Percentiles rank a stretch among this genome's conserved stretches.
Evolutionary conservation across 106 monocot genomes (phyloP).

Genomic region (Dioscorea dumetorum): DNA sequence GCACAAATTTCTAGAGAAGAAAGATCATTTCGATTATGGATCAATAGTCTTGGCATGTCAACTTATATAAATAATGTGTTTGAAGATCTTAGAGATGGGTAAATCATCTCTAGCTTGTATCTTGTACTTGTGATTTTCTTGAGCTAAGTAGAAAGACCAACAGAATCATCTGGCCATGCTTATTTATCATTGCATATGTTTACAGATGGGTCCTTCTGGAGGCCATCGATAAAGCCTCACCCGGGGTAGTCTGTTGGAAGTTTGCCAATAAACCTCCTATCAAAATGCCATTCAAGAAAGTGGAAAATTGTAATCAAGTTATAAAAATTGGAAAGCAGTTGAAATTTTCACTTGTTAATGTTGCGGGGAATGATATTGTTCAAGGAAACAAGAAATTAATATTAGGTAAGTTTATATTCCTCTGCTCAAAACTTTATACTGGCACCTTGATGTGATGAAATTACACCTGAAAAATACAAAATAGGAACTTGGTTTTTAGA

Average conservation of each 20-base stretch:
- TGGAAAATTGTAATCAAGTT: conserved; percentile 98
- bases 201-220: conserved; percentile 95
- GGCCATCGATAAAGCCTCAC: conserved; percentile 87
- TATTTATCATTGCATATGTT: conserved; percentile 18
- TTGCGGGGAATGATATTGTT: conserved; percentile 94
- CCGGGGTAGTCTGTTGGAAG: conserved; percentile 89
- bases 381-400: conserved; percentile 98
- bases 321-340: conserved; percentile 76
- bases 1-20: conserved; percentile 74
- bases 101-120: background rate
- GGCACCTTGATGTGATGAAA: no score
- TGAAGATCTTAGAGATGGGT: conserved; percentile 44
- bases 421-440: no score
- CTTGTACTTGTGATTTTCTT: background rate
- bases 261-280: conserved; percentile 90
- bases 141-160: background rate
- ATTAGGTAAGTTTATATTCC: conserved; percentile 36
- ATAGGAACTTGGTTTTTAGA: no score
- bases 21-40: conserved; percentile 43
- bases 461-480: no score
- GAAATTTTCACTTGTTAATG: conserved; percentile 87
- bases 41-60: conserved; percentile 37
- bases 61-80: conserved; percentile 37
- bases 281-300: conserved; percentile 91
- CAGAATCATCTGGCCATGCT: background rate